phyloP scores from a whole-genome alignment of 1,139 yeast genomes.

The Diutina siamensis region DNA sequence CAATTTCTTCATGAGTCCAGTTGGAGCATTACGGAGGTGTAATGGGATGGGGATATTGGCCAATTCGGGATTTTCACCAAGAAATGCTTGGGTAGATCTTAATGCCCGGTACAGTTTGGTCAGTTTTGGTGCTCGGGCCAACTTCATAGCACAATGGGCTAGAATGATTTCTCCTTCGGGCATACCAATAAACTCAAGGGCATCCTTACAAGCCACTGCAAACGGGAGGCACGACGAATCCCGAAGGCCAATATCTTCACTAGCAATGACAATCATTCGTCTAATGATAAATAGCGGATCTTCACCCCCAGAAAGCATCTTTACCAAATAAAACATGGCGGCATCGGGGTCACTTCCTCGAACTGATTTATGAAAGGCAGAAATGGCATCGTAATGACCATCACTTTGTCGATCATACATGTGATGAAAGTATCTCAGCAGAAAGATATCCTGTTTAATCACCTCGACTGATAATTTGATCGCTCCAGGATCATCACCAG shows the following conservation, averaged over 20 bases:
- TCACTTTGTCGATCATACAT: slow-evolving; percentile 85
- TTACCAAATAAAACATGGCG: slow-evolving; percentile 70
- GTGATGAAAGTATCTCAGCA: slow-evolving; percentile 36
- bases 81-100: slow-evolving; percentile 46
- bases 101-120: slow-evolving; percentile 77
- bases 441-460: slow-evolving; percentile 25
- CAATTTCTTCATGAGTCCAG: slow-evolving; percentile 73
- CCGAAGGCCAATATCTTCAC: slow-evolving; percentile 77
- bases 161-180: slow-evolving; percentile 89
- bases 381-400: slow-evolving; percentile 85
- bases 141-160: slow-evolving; percentile 85
- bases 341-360: slow-evolving; percentile 89
- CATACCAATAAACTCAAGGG: slow-evolving; percentile 86
- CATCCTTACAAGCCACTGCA: slow-evolving; percentile 76
- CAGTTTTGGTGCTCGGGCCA: slow-evolving; percentile 79
- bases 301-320: slow-evolving; percentile 88
- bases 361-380: slow-evolving; percentile 86
- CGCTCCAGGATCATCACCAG: slow-evolving; percentile 14
- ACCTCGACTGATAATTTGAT: slow-evolving; percentile 22
- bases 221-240: slow-evolving; percentile 82
- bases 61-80: slow-evolving; percentile 51
- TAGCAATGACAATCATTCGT: slow-evolving; percentile 84
- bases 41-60: slow-evolving; percentile 58
- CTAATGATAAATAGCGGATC: slow-evolving; percentile 89
- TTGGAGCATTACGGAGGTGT: slow-evolving; percentile 91